Evolutionary conservation across 2,329 filamentous ascomycete species (phyloP), one percentile per base, ranked within the genome.

Genomic region (Beauveria brongniartii): DNA sequence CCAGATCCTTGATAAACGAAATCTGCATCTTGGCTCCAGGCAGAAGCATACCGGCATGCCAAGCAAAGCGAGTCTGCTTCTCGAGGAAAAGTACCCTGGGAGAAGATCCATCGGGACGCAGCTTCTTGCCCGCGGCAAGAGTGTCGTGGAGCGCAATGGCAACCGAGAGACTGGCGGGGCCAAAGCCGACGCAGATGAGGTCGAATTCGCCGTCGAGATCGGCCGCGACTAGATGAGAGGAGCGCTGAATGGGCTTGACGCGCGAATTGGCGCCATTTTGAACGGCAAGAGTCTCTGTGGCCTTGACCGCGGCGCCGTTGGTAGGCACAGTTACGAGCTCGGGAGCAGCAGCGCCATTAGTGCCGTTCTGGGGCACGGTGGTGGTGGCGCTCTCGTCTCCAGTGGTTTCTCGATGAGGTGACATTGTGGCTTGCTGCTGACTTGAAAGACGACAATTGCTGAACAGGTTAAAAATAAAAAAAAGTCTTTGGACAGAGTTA

Each of bases 11-110:
- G 77, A 97, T 83, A 78, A 96, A 97, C 10, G 91, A 95, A 67
- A 97, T 97, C 72, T 97, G 93, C 93, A 97, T 97, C 76, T 89
- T 92, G 57, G 92, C 90, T 5, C 92, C 92, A 0, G 92, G 91
- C 3, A 97, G 83, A 62, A 97, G 85, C 93, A 97, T 97, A 63
- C 93, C 93, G 0, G 91, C 87, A 74, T 97, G 93, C 93, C 93
- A 97, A 62, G 89, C 85, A 70, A 97, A 97, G 53, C 81, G 77
- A 37, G 79, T 70, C 75, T 97, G 93, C 73, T 90, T 89, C 78
- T 97, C 93, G 26, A 97, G 76, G 74, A 97, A 97, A 50, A 90
- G 82, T 3, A 96, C 86, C 71, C 89, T 91, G 53, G 91, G 89
- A 7, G 76, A 56, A 40, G 74, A 68, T 63, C 70, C 74, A 44